Conservation (phyloP, 2,329 filamentous ascomycete species). For the Nothopassalora personata region DNA sequence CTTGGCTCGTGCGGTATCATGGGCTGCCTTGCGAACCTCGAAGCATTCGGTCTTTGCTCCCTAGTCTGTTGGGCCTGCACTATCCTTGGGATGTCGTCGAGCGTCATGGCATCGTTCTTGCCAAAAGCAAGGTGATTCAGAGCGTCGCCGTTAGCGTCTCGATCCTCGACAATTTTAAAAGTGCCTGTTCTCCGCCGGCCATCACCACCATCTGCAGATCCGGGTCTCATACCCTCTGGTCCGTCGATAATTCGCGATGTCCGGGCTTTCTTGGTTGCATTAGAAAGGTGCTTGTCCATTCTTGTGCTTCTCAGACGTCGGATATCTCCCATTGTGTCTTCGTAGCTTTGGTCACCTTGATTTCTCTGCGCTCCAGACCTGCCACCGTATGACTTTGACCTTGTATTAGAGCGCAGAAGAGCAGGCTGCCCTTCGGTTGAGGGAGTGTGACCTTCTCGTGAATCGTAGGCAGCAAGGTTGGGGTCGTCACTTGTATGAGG, state of each 20-base stretch:
- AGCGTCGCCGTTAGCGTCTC: slow-evolving; percentile 61
- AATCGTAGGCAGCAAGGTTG: slow-evolving; percentile 61
- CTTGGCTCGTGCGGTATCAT: slow-evolving; percentile 61
- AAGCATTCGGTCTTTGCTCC: slow-evolving; percentile 77
- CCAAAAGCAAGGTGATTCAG: slow-evolving; percentile 76
- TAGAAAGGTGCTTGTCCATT: slow-evolving; percentile 89
- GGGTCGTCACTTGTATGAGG: slow-evolving; percentile 68
- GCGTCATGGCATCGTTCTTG: slow-evolving; percentile 80
- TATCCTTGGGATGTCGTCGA: slow-evolving; percentile 94
- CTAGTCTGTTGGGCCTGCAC: slow-evolving; percentile 92
- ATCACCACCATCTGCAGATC: slow-evolving; percentile 58
- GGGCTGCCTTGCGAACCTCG: slow-evolving; percentile 67
- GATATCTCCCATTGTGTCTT: slow-evolving; percentile 94
- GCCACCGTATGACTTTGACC: slow-evolving; percentile 69
- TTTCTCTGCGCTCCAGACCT: slow-evolving; percentile 50
- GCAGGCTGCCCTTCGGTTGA: slow-evolving; percentile 46
- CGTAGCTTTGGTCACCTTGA: slow-evolving; percentile 67
- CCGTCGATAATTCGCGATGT: slow-evolving; percentile 91
- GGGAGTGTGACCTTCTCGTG: slow-evolving; percentile 56
- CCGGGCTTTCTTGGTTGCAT: slow-evolving; percentile 82
- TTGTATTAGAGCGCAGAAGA: slow-evolving; percentile 58
- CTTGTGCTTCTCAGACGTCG: slow-evolving; percentile 85
- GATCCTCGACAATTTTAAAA: slow-evolving; percentile 77
- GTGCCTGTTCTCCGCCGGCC: slow-evolving; percentile 39
- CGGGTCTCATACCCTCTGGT: slow-evolving; percentile 67